Base-by-base conservation (phyloP, 2,329 filamentous ascomycete genomes). In the Microdochium bolleyi region DNA sequence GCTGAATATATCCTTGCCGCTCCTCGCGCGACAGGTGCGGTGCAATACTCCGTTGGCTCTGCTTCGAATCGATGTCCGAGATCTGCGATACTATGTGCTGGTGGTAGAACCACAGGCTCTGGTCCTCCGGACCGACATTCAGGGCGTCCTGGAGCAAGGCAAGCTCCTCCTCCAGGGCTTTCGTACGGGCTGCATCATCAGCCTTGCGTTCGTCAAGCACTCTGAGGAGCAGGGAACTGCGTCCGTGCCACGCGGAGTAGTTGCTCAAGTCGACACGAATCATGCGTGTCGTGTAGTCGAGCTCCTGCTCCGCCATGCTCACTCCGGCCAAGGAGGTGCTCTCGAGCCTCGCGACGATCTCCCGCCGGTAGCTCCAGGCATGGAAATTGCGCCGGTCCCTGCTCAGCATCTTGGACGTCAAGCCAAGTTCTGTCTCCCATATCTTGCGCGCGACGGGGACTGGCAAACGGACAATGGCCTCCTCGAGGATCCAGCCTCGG, bases 91-190 rank as follows among this genome's bases (percentile, higher is more conserved):
- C 83, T 53, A 96, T 74, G 63, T 87, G 95, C 61, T 94, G 88
- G 67, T 97, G 91, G 64, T 99, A 97, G 69, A 95, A 96, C 92
- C 94, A 99, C 5, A 96, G 77, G 19, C 91, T 96, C 65, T 97
- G 92, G 65, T 97, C 92, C 60, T 95, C 91, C 0, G 92, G 91
- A 54, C 95, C 92, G 37, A 89, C 89, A 55, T 91, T 94, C 49
- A 97, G 76, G 0, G 88, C 92, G 53, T 85, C 80, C 52, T 87
- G 84, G 24, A 96, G 85, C 46, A 89, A 73, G 24, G 80, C 76
- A 50, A 97, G 76, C 71, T 99, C 94, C 58, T 84, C 73, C 51
- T 92, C 84, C 9, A 97, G 73, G 62, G 96, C 87, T 38, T 73
- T 72, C 61, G 76, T 80, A 52, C 94, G 79, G 49, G 82, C 79